Conservation (phyloP, 2,329 filamentous ascomycete species). For the Diplodia scrobiculata region DNA sequence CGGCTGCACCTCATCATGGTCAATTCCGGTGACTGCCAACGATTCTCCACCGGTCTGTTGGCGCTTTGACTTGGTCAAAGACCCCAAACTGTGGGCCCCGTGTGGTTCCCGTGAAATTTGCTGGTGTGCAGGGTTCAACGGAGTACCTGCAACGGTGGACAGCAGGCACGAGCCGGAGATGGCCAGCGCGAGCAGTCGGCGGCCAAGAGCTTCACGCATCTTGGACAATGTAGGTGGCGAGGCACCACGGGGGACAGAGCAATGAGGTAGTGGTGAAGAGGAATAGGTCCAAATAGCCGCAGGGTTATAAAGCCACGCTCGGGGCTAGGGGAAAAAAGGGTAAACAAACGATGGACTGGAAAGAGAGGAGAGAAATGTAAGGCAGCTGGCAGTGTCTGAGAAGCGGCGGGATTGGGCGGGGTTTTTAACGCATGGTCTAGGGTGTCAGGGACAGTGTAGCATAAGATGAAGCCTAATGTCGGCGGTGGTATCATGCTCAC, state of each 20-base stretch:
- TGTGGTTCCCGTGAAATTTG: background rate
- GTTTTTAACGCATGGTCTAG: constrained; percentile 25
- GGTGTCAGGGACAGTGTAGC: constrained; percentile 23
- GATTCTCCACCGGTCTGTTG: background rate
- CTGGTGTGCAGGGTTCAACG: constrained; percentile 6
- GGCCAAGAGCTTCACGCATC: constrained; percentile 3
- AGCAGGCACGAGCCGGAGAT: constrained; percentile 18
- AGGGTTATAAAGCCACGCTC: constrained; percentile 2
- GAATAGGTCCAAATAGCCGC: background rate
- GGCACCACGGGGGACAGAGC: background rate
- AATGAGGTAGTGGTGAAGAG: background rate
- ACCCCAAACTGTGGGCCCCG: no score
- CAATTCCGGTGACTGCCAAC: constrained; percentile 34
- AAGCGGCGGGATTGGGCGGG: background rate
- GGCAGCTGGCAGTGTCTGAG: background rate
- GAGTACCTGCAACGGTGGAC: background rate
- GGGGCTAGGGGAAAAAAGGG: background rate
- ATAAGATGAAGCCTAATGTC: constrained; percentile 22
- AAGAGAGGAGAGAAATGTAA: constrained; percentile 14
- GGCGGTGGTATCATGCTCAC: constrained; percentile 27
- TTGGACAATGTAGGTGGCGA: background rate
- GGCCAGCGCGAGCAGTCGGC: constrained; percentile 19
- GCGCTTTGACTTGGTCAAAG: background rate
- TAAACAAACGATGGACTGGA: constrained; percentile 20
- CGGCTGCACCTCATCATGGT: constrained; percentile 37